Conservation (phyloP, 2,329 filamentous ascomycete genomes). For the Claviceps sp. region DNA sequence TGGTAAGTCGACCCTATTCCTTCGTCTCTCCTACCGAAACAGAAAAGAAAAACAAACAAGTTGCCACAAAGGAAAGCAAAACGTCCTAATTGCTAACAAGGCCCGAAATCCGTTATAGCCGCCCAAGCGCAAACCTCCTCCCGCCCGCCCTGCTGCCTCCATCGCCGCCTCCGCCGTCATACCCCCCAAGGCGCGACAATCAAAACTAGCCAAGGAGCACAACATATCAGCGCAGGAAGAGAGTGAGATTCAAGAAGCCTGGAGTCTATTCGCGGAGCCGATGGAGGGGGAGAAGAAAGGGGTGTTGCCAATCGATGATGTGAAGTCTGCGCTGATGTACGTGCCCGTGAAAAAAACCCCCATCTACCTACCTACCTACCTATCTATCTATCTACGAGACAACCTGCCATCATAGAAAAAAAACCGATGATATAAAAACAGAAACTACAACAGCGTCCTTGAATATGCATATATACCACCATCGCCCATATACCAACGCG, state of each 20-base stretch:
- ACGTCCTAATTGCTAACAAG: too few relatives aligned
- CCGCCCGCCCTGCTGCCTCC: too few relatives aligned
- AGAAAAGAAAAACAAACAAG: neutral
- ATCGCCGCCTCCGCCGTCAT: conserved; percentile 12
- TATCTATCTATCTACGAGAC: neutral
- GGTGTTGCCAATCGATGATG: conserved; percentile 52
- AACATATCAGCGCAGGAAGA: conserved; percentile 75
- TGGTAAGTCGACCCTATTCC: neutral
- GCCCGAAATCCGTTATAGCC: conserved; percentile 22
- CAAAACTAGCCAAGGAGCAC: conserved; percentile 86
- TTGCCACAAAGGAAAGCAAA: neutral
- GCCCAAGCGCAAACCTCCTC: conserved; percentile 35
- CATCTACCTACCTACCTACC: too few relatives aligned
- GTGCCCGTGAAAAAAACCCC: conserved; percentile 13
- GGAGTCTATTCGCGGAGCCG: conserved; percentile 63
- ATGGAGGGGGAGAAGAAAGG: conserved; percentile 60
- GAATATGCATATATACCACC: too few relatives aligned
- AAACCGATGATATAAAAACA: too few relatives aligned
- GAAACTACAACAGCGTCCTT: too few relatives aligned
- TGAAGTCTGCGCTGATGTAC: conserved; percentile 62
- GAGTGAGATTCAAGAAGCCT: conserved; percentile 81
- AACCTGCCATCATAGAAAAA: neutral
- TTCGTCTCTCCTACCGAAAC: neutral
- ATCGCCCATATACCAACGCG: too few relatives aligned
- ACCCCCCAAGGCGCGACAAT: conserved; percentile 42